phyloP scores from a whole-genome alignment of 1,284 basidiomycete species.

The Cryptococcus sp. region DNA sequence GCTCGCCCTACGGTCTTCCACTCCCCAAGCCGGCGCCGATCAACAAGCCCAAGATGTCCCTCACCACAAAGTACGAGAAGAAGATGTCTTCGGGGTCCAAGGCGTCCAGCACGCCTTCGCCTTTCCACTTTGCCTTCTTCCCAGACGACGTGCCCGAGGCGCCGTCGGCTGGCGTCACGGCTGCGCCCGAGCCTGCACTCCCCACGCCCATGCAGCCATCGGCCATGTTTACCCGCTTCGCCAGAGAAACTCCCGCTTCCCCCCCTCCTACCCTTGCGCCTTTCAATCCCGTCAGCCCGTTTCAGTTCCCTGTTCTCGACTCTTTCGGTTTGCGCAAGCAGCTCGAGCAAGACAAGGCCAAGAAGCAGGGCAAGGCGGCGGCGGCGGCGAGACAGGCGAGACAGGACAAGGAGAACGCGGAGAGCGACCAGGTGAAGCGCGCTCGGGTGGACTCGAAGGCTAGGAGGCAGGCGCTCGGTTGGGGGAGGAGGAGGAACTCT shows the following conservation, averaged over 20 bases:
- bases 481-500: slow-evolving; percentile 35
- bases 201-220: slow-evolving; percentile 12
- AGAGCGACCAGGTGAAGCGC: slow-evolving; percentile 11
- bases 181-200: too few species aligned
- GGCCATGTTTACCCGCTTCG: slow-evolving; percentile 32
- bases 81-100: slow-evolving; percentile 29
- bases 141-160: slow-evolving; percentile 14
- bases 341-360: slow-evolving; percentile 2
- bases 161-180: slow-evolving; percentile 1
- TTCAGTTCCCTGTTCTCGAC: slow-evolving; percentile 4
- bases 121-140: slow-evolving; percentile 12
- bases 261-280: slow-evolving; percentile 6
- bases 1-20: slow-evolving; percentile 34
- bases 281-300: slow-evolving; percentile 8
- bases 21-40: slow-evolving; percentile 18
- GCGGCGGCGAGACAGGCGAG: too few species aligned
- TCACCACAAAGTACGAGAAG: slow-evolving; percentile 39
- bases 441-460: slow-evolving; percentile 25
- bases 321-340: slow-evolving; percentile 11
- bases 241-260: slow-evolving; percentile 13
- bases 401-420: not conserved
- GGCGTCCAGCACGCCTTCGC: slow-evolving; percentile 4
- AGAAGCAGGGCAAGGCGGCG: not conserved
- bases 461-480: slow-evolving; percentile 37
- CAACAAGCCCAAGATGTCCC: slow-evolving; percentile 23